Base-by-base conservation (phyloP, 2,329 filamentous ascomycete species). In the Clarireedia hainanense region DNA sequence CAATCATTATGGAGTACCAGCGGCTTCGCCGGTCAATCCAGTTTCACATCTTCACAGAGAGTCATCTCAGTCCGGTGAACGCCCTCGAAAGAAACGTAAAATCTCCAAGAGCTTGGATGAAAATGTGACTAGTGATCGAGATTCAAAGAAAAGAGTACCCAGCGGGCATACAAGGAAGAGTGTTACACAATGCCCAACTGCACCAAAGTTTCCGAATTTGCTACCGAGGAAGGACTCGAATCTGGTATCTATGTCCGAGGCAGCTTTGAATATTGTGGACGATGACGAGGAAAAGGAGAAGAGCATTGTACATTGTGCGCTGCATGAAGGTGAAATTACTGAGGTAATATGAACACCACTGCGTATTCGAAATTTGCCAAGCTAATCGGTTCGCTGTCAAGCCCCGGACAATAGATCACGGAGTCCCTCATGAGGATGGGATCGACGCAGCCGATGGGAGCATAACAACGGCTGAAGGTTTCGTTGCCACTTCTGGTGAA, bases 171-270 rank as follows among this genome's bases (percentile, higher is more conserved):
- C 46, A n/a, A 39, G 52, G 27, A 50, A 47, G 34, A 36, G 43
- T 26, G 42, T 37, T n/a, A 43, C 42, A 47, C 52, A 47, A 6
- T 47, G 36, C 34, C 34, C 52, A 12, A 15, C 46, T 2, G 52
- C 40, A 24, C 48, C 49, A 36, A 50, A 36, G 5, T 55, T 55
- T 15, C 52, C 52, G 9, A 55, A 55, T 27, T 27, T 55, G 6
- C 24, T 55, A 9, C 24, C 7, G 9, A 50, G 52, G 20, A 55
- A 55, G 43, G 49, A 47, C 39, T 50, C 46, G 7, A 42, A 45
- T n/a, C 23, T 20, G 6, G 52, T 42, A 50, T 27, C 46, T 12
- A 47, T 55, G 52, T 39, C 46, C 17, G 46, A 34, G 26, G 20
- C 9, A n/a, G 36, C 20, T 17, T 10, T 24, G 17, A 23, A 24